Base-by-base conservation (phyloP, 176 grass and related monocot species). In the Puya raimondii region DNA sequence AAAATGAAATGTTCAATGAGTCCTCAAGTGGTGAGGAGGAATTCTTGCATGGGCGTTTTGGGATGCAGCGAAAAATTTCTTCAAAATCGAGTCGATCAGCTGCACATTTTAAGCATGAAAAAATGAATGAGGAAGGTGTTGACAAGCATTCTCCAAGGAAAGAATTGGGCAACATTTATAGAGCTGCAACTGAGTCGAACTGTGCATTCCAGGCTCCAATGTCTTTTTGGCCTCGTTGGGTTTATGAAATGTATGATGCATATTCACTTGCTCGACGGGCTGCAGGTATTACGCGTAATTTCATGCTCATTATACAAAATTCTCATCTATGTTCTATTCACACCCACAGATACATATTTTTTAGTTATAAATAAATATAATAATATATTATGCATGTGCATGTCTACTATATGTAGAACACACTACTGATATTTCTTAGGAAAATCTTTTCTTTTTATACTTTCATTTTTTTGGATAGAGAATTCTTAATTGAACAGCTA, bases 181-280 rank as follows among this genome's bases (percentile, higher is more conserved):
- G 63, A 65, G 77, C 64, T 66, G 49, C 50, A 72, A 68, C 58
- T 49, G 65, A 74, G 20, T 71, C 65, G 64, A 87, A 80, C 61
- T 67, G 84, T 59, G 73, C 54, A 52, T 90, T 74, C 72, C 70
- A 77, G 64, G 77, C 80, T 22, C 75, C 89, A 52, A 57, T 97
- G 81, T 79, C 94, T 29, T 97, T 87, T 85, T 91, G 89, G 89
- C 94, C 94, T 79, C 80, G 13, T 53, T 97, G 94, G 94, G 75
- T 72, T 76, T 97, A 92, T 84, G 73, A 97, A 79, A 92, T 97
- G 89, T 90, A 90, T 11, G 94, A 92, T 51, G 83, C 94, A 15
- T 92, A 88, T 83, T 70, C 80, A 63, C 94, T 97, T 71, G 94
- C 89, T 75, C 82, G 54, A 67, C 85, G 74, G 42, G 94, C 74